Percentiles rank a stretch among this genome's conserved stretches.
Conservation (phyloP, 2,329 filamentous ascomycete species). For the Pezicula neosporulosa region DNA sequence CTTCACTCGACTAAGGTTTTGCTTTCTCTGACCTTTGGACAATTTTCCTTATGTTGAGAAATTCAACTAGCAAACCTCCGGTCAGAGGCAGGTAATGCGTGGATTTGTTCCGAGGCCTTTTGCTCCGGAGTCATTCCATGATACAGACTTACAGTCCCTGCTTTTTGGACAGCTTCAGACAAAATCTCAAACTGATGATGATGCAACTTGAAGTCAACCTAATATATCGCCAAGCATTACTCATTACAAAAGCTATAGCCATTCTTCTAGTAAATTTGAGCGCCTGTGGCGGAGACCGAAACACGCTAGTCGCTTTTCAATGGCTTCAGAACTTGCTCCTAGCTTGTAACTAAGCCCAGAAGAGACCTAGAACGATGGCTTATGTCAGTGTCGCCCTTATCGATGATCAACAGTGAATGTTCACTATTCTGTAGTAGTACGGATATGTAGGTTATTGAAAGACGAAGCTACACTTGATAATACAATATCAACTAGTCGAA, state of each 20-base stretch:
- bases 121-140: neutral
- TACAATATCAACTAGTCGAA: too few relatives aligned
- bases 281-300: too few relatives aligned
- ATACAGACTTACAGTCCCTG: neutral
- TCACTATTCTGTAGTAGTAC: too few relatives aligned
- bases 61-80: neutral
- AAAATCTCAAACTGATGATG: neutral
- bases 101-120: neutral
- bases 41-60: neutral
- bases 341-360: too few relatives aligned
- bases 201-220: neutral
- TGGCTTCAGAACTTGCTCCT: too few relatives aligned
- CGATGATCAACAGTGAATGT: too few relatives aligned
- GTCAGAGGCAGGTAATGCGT: neutral
- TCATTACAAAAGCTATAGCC: neutral
- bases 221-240: neutral
- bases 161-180: neutral
- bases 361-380: too few relatives aligned
- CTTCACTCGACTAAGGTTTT: neutral
- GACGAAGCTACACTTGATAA: too few relatives aligned
- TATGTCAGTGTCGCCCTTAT: too few relatives aligned
- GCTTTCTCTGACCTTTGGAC: neutral
- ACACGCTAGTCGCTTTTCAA: too few relatives aligned
- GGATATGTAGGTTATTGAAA: too few relatives aligned
- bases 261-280: too few relatives aligned